phyloP scores from a whole-genome alignment of 2,329 filamentous ascomycete genomes.

The Colletotrichum sp. region DNA sequence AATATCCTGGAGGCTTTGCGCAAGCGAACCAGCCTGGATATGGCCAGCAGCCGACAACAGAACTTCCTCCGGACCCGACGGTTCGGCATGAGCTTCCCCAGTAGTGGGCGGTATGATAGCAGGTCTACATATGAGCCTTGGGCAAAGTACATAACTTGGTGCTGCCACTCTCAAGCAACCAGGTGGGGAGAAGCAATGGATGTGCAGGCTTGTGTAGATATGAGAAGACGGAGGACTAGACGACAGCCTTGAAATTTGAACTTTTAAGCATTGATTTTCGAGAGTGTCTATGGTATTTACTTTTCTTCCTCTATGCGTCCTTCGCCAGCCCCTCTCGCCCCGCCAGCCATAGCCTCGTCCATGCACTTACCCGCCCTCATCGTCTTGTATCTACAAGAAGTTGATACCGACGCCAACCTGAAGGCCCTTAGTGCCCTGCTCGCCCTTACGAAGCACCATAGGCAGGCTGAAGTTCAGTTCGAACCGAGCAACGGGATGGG shows the following conservation, averaged over 20 bases:
- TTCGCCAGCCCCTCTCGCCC: background rate
- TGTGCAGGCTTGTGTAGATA: background rate
- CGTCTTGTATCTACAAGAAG: constrained; percentile 71
- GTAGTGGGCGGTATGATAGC: background rate
- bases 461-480: constrained; percentile 96
- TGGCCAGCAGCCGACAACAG: background rate
- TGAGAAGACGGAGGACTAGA: background rate
- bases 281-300: background rate
- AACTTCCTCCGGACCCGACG: background rate
- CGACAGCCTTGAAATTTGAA: background rate
- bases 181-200: background rate
- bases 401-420: constrained; percentile 97
- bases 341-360: background rate
- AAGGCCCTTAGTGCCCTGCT: constrained; percentile 88
- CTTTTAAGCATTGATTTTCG: background rate
- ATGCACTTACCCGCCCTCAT: background rate
- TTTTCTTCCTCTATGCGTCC: background rate
- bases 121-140: background rate
- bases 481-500: constrained; percentile 90
- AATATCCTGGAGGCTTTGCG: background rate
- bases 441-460: constrained; percentile 79
- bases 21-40: background rate
- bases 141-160: background rate
- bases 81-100: background rate
- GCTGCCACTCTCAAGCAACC: background rate